A percentile compares a stretch with the other conserved stretches of the same genome.
Conservation (phyloP, 2,329 filamentous ascomycete genomes). For the Corinectria fuckeliana region DNA sequence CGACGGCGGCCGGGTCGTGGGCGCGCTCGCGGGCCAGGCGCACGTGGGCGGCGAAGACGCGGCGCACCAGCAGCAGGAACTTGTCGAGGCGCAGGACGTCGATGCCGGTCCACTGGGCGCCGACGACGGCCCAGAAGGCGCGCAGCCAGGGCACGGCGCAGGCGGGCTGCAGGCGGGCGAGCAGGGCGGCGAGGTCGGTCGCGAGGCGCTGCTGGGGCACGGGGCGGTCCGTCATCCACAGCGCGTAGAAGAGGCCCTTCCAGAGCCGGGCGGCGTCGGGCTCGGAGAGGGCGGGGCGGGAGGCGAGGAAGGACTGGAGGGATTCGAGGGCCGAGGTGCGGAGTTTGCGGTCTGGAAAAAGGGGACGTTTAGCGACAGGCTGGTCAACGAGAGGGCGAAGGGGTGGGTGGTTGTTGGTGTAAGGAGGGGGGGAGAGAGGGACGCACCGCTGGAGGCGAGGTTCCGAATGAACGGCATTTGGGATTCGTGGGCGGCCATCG, state of each 20-base stretch:
- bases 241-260: constrained; percentile 92
- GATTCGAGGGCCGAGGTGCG: constrained; percentile 80
- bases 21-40: constrained; percentile 47
- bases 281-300: constrained; percentile 63
- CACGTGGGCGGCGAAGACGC: constrained; percentile 77
- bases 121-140: constrained; percentile 76
- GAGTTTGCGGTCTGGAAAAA: constrained; percentile 76
- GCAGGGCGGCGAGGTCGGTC: constrained; percentile 74
- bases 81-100: constrained; percentile 88
- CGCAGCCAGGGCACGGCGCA: constrained; percentile 58
- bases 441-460: constrained; percentile 81
- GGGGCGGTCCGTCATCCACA: constrained; percentile 93
- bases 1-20: constrained; percentile 42
- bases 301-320: constrained; percentile 78
- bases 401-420: no score
- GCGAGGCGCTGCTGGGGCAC: constrained; percentile 86
- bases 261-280: constrained; percentile 86
- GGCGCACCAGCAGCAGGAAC: constrained; percentile 83
- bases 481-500: constrained; percentile 45
- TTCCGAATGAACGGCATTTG: constrained; percentile 80
- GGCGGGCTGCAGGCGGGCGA: constrained; percentile 59
- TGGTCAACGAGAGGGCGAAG: no score
- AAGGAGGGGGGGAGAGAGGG: constrained; percentile 4
- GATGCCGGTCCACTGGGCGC: constrained; percentile 74
- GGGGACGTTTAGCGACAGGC: no score